phyloP scores from a whole-genome alignment of 208 protist species.

The Strigomonas oncopelti region DNA sequence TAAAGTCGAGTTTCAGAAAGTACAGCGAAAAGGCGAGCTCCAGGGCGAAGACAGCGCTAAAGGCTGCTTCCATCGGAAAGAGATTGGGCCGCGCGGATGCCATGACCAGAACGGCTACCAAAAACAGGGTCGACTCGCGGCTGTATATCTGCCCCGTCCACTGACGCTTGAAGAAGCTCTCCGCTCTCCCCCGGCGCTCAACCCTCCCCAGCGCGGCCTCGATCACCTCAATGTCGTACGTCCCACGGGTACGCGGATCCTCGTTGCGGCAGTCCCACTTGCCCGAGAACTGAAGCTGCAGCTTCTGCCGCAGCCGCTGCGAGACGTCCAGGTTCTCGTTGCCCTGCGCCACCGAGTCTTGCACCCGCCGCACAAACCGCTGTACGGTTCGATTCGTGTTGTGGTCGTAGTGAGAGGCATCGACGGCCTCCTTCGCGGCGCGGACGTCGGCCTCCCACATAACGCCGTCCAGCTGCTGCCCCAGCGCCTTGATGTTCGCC shows the following conservation, averaged over 20 bases:
- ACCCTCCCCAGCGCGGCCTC: constrained; percentile 61
- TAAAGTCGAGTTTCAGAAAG: constrained; percentile 58
- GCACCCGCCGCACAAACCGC: constrained; percentile 55
- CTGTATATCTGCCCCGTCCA: constrained; percentile 45
- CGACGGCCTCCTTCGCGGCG: constrained; percentile 75
- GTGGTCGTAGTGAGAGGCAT: constrained; percentile 71
- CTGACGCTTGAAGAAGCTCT: constrained; percentile 63
- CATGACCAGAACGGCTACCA: constrained; percentile 58
- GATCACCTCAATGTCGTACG: constrained; percentile 64
- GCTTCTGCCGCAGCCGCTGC: not conserved
- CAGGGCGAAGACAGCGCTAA: constrained; percentile 48
- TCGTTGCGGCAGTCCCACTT: constrained; percentile 84
- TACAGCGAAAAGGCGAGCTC: constrained; percentile 63
- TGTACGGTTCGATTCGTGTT: constrained; percentile 44
- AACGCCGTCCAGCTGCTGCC: constrained; percentile 62
- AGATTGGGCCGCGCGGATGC: constrained; percentile 56
- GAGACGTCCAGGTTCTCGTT: not conserved
- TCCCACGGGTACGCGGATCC: constrained; percentile 52
- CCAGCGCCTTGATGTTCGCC: constrained; percentile 61
- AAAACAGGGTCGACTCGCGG: constrained; percentile 54
- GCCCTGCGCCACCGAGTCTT: constrained; percentile 42
- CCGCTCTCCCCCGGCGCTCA: constrained; percentile 37
- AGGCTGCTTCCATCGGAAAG: constrained; percentile 55
- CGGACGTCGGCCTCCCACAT: constrained; percentile 77
- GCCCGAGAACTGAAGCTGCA: not conserved